Base-by-base conservation (phyloP, 768 basidiomycete genomes). In the Pleurotus giganteus region DNA sequence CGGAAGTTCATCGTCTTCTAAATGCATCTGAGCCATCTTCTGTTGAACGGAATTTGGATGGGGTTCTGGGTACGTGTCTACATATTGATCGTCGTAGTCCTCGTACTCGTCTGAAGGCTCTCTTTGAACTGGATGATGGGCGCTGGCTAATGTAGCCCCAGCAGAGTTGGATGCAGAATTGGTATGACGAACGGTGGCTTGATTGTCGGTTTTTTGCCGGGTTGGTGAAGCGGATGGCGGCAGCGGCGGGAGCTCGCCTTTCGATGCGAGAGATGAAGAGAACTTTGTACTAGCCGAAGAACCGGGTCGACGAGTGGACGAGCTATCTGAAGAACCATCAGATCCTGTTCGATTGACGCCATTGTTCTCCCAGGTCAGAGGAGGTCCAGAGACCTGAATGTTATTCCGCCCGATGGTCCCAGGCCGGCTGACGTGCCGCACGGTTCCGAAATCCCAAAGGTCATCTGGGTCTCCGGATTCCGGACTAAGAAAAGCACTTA, bases 361-460 rank as follows among this genome's bases (percentile, higher is more conserved):
- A 57, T 89, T 80, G 72, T 87, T 88, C 66, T 91, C 89, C 87
- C 88, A 89, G n/a, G 87, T 88, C 24, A 88, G 70, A 19, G 85
- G 82, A 13, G 86, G 85, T 1, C 87, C 87, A 36, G 86, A 80
- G 37, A 80, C 73, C 49, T 79, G 79, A 58, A 83, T 70, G 54
- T 80, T 79, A 61, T 78, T 81, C 49, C 86, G 80, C n/a, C 90
- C 90, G 43, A 91, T 77, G 13, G 91, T 91, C 17, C 72, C 75
- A 55, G 72, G 67, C 60, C 79, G 72, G 42, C 78, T 71, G 39
- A 82, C 82, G 63, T 94, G 87, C 54, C 91, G 89, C 43, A 98
- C 88, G 6, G 96, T 98, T 12, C 96, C 96, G 71, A 98, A 97
- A 67, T 98, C 96, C 96, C 96, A 98, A 29, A 98, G 73, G 59